Base-by-base conservation (phyloP, 1,139 yeast genomes). In the Hyphopichia burtonii region DNA sequence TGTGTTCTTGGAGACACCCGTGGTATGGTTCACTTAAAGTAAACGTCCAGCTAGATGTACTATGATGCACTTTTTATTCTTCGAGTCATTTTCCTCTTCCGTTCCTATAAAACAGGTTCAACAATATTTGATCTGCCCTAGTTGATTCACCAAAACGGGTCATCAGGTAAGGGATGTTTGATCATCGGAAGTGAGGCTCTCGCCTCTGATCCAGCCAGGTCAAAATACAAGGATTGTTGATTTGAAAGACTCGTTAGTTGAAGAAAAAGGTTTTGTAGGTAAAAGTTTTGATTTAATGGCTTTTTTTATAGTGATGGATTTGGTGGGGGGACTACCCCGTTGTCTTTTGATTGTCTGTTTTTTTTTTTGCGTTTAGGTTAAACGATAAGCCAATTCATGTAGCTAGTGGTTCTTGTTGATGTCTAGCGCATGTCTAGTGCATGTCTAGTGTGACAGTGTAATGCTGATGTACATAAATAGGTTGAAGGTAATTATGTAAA, bases 1-100 rank as follows among this genome's bases (percentile, higher is more conserved):
- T 59, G 78, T 72, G 76, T 63, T 66, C 73, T 68, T 71, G 78
- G 78, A 72, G 78, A 72, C 78, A 68, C 77, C 76, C 67, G 66
- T 55, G 62, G 65, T 49, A 49, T 56, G 55, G 68, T 64, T 42
- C 54, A 44, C 34, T 17, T 31, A 5, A 9, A 31, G 20, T 12
- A 31, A 31, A 45, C 49, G 22, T 38, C 48, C 49, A 61, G 58
- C 64, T 60, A 63, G 76, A 71, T 70, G 78, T 70, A 72, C 78
- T 71, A 72, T 72, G 78, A 70, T 68, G 71, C 76, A 72, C 78
- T 55, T 47, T 44, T 47, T 44, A 46, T 33, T 53, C 31, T 45
- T 49, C 47, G 55, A 56, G 44, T 43, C 45, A 38, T 22, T 36
- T 28, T 31, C 52, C 20, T 34, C 44, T 38, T 35, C 42, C 34